Evolutionary conservation across 2,329 filamentous ascomycete genomes (phyloP).

Genomic region (Clathrospora elynae): DNA sequence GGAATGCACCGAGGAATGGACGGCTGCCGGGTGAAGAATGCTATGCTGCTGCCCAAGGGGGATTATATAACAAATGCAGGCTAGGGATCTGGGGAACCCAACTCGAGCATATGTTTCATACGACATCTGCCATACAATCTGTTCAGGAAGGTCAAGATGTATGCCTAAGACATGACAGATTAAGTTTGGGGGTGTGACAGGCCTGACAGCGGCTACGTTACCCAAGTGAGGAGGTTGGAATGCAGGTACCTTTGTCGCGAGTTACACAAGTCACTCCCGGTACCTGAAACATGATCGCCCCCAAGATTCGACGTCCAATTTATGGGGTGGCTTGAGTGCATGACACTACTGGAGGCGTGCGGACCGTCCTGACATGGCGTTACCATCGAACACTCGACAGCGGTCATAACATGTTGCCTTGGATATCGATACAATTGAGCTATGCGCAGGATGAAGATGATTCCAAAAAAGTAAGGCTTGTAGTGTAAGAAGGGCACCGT

Average conservation of each 20-base stretch:
- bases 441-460: no score
- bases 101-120: conserved; percentile 23
- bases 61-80: conserved; percentile 31
- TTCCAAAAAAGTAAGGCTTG: background rate
- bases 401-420: background rate
- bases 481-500: background rate
- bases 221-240: conserved; percentile 23
- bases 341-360: background rate
- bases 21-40: conserved; percentile 23
- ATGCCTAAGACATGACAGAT: conserved; percentile 28
- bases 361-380: background rate
- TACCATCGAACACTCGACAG: background rate
- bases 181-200: conserved; percentile 26
- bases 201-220: conserved; percentile 28
- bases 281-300: conserved; percentile 20
- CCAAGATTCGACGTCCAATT: conserved; percentile 12
- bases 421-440: background rate
- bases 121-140: conserved; percentile 24
- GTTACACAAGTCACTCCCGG: conserved; percentile 23
- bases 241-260: conserved; percentile 33
- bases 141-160: conserved; percentile 34
- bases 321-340: conserved; percentile 9
- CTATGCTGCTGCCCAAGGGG: conserved; percentile 13
- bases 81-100: conserved; percentile 10
- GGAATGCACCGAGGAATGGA: conserved; percentile 43